A percentile compares a stretch with the other conserved stretches of the same genome.
These are phyloP conservation scores for Puccinellia tenuiflora DNA, from an alignment of 176 grass and related monocot genomes.

Conservation along the genomic window DNA sequence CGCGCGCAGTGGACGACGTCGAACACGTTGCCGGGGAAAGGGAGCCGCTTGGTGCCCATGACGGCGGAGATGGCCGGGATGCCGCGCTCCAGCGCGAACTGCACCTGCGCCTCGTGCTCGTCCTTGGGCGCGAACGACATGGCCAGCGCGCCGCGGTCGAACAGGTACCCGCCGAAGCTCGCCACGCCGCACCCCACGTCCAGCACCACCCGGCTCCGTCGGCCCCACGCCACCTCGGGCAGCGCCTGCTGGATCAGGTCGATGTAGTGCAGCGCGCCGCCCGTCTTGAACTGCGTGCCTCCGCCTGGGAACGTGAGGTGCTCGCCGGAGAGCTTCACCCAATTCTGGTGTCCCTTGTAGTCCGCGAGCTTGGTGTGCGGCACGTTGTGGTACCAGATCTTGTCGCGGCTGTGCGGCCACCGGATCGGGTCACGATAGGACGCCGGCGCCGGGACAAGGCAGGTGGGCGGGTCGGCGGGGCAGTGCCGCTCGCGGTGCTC, in stretches of 20 bases:
- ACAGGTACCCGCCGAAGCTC: conserved; percentile 86
- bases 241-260: conserved; percentile 60
- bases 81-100: conserved; percentile 94
- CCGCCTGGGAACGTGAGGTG: conserved; percentile 85
- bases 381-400: conserved; percentile 96
- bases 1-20: conserved; percentile 89
- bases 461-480: conserved; percentile 45
- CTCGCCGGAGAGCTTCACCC: conserved; percentile 88
- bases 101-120: conserved; percentile 98
- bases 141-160: conserved; percentile 72
- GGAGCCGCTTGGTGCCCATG: conserved; percentile 84
- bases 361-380: conserved; percentile 65
- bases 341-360: conserved; percentile 82
- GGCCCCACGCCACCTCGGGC: conserved; percentile 61
- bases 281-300: conserved; percentile 91
- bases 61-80: conserved; percentile 91
- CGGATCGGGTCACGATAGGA: conserved; percentile 53
- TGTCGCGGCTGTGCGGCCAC: conserved; percentile 87
- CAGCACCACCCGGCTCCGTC: conserved; percentile 52
- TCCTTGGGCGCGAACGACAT: conserved; percentile 98
- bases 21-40: conserved; percentile 67
- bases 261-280: conserved; percentile 67
- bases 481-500: conserved; percentile 97
- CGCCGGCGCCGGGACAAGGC: conserved; percentile 66
- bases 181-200: conserved; percentile 97